phyloP scores from a whole-genome alignment of 306 rosid genomes.

The Pachyrhizus erosus region DNA sequence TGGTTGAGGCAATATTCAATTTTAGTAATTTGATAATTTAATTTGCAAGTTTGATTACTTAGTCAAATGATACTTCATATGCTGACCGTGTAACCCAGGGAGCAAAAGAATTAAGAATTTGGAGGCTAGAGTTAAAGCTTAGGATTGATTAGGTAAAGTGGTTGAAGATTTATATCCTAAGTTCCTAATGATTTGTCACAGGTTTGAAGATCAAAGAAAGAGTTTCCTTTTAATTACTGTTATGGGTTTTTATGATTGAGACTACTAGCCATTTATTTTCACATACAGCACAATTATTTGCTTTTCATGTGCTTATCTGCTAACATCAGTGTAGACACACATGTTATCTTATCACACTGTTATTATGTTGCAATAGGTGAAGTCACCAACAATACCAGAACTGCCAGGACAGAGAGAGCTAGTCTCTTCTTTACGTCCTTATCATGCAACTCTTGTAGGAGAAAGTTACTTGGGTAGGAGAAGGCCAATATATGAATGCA shows the following conservation, averaged over 20 bases:
- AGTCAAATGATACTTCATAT: background rate
- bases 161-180: background rate
- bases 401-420: constrained; percentile 84
- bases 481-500: constrained; percentile 89
- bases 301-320: constrained; percentile 23
- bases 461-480: constrained; percentile 93
- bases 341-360: constrained; percentile 40
- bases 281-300: background rate
- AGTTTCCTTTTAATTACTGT: background rate
- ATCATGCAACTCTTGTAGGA: constrained; percentile 89
- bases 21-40: constrained; percentile 7
- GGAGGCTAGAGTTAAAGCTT: background rate
- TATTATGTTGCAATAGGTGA: constrained; percentile 68
- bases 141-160: background rate
- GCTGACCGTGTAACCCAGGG: background rate
- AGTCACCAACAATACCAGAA: constrained; percentile 78
- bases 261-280: constrained; percentile 12
- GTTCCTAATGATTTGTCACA: background rate
- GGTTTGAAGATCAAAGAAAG: background rate
- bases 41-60: background rate
- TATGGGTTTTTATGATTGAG: background rate
- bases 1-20: background rate
- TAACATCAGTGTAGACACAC: background rate
- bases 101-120: background rate
- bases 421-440: constrained; percentile 72